These are phyloP conservation scores for Nyssa sinensis DNA, from an alignment of 148 eudicot genomes.

Conservation along the genomic window DNA sequence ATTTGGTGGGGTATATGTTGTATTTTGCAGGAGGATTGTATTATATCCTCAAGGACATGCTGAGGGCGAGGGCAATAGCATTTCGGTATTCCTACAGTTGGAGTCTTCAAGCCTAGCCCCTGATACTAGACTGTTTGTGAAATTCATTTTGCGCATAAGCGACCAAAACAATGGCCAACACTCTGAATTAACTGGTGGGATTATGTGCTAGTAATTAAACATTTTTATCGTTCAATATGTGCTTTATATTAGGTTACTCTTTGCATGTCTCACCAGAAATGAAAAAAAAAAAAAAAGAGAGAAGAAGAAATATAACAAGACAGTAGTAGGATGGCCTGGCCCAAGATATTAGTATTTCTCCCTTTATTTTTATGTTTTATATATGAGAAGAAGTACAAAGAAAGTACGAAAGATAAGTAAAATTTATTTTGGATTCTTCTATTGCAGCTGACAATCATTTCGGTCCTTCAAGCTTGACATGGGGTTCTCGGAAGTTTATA, in stretches of 20 bases:
- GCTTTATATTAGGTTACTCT: too few relatives aligned
- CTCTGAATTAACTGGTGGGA: constrained; percentile 1
- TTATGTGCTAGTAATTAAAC: not conserved
- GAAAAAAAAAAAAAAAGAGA: too few relatives aligned
- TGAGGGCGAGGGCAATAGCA: constrained; percentile 2
- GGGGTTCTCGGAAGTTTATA: constrained; percentile 9
- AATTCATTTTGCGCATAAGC: not conserved
- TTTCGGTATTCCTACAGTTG: constrained; percentile 3
- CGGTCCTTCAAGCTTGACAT: constrained; percentile 1
- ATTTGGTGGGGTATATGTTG: too few relatives aligned
- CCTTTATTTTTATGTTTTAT: too few relatives aligned
- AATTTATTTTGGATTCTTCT: not conserved
- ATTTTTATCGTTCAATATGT: too few relatives aligned
- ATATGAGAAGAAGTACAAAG: too few relatives aligned
- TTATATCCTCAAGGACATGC: constrained; percentile 15
- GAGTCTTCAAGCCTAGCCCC: constrained; percentile 11
- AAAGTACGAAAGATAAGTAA: too few relatives aligned
- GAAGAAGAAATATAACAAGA: too few relatives aligned
- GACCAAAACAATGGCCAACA: not conserved
- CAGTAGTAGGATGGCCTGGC: too few relatives aligned
- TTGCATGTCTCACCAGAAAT: too few relatives aligned
- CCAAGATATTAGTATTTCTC: too few relatives aligned
- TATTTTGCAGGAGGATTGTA: constrained; percentile 18
- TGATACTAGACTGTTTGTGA: constrained; percentile 7
- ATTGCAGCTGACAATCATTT: constrained; percentile 13